phyloP scores from a whole-genome alignment of 2,329 filamentous ascomycete genomes.

The Thelonectria discophora region DNA sequence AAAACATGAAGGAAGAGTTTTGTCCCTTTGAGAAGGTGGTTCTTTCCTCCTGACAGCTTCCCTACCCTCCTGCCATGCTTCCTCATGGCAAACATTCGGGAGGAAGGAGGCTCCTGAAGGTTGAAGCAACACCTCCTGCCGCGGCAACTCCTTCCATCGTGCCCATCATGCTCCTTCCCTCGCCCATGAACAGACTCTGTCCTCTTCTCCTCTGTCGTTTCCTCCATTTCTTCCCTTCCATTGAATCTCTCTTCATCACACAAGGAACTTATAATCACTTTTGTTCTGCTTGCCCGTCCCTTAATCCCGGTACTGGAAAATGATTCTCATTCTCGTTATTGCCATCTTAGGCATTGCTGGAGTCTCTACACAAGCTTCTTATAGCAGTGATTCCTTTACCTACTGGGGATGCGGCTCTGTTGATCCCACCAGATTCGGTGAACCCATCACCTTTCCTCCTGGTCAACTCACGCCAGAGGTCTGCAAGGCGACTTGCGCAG shows the following conservation, averaged over 20 bases:
- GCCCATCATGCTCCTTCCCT: not conserved
- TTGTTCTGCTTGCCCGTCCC: conserved; percentile 3
- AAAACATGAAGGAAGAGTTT: not conserved
- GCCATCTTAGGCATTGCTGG: conserved; percentile 31
- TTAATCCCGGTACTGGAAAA: conserved; percentile 18
- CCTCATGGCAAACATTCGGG: not conserved
- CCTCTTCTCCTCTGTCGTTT: not conserved
- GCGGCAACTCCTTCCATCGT: not conserved
- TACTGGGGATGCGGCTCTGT: conserved; percentile 40
- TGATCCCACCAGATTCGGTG: conserved; percentile 30
- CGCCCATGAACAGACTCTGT: not conserved
- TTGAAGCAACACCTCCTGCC: not conserved
- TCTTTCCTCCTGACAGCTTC: not conserved
- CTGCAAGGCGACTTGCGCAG: conserved; percentile 33
- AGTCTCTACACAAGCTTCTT: conserved; percentile 30
- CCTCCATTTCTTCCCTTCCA: not conserved
- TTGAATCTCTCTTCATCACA: not conserved
- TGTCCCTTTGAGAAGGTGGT: not conserved
- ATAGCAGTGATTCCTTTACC: conserved; percentile 28
- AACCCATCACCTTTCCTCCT: conserved; percentile 23
- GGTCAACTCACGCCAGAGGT: conserved; percentile 32
- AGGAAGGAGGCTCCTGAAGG: not conserved
- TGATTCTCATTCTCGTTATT: conserved; percentile 38
- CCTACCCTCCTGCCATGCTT: not conserved
- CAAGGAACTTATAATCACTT: not conserved